Conservation (phyloP, 2,329 filamentous ascomycete species). For the Talaromyces marneffei region DNA sequence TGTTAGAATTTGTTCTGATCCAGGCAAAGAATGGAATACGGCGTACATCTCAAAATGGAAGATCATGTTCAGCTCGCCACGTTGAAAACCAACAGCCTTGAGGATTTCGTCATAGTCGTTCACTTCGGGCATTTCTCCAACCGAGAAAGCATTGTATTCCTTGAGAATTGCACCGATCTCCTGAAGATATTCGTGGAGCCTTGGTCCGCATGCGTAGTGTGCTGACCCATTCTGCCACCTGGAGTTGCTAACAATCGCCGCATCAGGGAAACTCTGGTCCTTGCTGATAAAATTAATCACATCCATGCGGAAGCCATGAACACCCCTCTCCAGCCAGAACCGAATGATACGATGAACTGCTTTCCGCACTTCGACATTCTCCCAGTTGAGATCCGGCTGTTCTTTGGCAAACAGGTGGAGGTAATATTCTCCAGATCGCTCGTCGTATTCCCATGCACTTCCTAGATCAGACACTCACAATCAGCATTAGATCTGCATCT, state of each 20-base stretch:
- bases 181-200: constrained; percentile 52
- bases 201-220: constrained; percentile 52
- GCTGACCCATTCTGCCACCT: constrained; percentile 32
- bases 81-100: not conserved
- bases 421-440: constrained; percentile 66
- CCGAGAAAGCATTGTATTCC: constrained; percentile 54
- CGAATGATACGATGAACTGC: constrained; percentile 68
- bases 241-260: constrained; percentile 26
- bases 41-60: constrained; percentile 63
- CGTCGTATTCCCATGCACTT: constrained; percentile 54
- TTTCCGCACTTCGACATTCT: constrained; percentile 59
- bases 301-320: constrained; percentile 69
- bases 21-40: constrained; percentile 9
- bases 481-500: not conserved
- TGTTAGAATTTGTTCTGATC: not conserved
- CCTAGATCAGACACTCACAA: constrained; percentile 26
- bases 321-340: constrained; percentile 71
- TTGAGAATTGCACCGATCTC: constrained; percentile 50
- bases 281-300: constrained; percentile 70
- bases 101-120: constrained; percentile 51
- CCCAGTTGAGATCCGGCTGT: constrained; percentile 84
- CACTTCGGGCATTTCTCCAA: constrained; percentile 56
- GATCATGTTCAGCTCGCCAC: constrained; percentile 51
- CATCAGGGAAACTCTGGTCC: constrained; percentile 48
- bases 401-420: constrained; percentile 68